phyloP scores from a whole-genome alignment of 1,284 basidiomycete species.

The Pseudozyma sp. region DNA sequence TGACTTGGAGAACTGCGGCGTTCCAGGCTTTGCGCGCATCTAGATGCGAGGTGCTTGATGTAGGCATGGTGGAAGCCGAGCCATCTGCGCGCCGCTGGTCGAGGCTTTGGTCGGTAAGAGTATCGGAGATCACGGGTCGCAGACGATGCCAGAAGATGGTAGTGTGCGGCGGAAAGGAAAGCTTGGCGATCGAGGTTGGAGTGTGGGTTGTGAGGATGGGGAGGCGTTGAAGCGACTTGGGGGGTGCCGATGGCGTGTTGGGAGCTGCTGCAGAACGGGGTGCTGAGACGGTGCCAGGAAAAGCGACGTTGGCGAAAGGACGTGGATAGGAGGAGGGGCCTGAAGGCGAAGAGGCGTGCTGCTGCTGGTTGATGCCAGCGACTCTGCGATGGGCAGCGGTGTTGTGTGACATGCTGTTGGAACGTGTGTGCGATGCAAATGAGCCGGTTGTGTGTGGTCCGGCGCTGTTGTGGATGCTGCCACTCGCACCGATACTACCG shows the following conservation, averaged over 20 bases:
- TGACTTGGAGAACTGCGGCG: constrained; percentile 2
- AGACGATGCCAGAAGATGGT: constrained; percentile 26
- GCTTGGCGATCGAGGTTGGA: constrained; percentile 28
- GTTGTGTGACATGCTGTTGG: constrained; percentile 13
- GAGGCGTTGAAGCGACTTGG: constrained; percentile 20
- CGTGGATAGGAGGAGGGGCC: constrained; percentile 9
- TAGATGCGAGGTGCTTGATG: neutral
- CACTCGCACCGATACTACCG: constrained; percentile 1
- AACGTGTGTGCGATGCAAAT: constrained; percentile 19
- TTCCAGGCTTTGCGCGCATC: constrained; percentile 10
- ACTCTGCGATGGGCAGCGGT: constrained; percentile 25
- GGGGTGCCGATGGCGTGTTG: constrained; percentile 9
- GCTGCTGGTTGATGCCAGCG: constrained; percentile 7
- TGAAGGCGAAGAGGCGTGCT: constrained; percentile 29
- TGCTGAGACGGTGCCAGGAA: constrained; percentile 26
- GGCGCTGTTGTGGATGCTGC: constrained; percentile 2
- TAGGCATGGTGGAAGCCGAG: neutral
- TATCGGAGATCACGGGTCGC: neutral
- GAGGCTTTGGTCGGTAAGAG: too few species aligned
- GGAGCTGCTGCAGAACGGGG: constrained; percentile 24
- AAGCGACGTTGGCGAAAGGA: constrained; percentile 14
- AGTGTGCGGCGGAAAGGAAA: constrained; percentile 18
- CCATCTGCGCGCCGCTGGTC: constrained; percentile 1
- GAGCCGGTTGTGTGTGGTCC: constrained; percentile 19
- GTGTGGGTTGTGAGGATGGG: constrained; percentile 25